These are phyloP conservation scores for Orbilia blumenaviensis DNA, from an alignment of 2,329 filamentous ascomycete genomes.

Conservation along the genomic window DNA sequence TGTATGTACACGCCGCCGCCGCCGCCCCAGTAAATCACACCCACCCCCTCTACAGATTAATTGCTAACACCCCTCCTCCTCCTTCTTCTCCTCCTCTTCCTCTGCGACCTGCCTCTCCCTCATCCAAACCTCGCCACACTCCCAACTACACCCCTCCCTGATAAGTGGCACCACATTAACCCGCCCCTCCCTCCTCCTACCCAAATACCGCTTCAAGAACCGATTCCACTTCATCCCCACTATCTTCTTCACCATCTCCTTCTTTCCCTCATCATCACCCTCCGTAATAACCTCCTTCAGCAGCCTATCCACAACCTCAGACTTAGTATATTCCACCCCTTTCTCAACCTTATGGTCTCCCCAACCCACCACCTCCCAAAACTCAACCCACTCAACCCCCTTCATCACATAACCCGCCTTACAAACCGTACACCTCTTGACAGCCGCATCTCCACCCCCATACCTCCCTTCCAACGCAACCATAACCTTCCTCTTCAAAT, in stretches of 20 bases:
- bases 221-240: not conserved
- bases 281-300: not conserved
- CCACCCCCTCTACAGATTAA: not conserved
- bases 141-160: slow-evolving; percentile 47
- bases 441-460: not conserved
- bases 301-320: not conserved
- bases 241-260: not conserved
- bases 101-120: slow-evolving; percentile 5
- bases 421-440: slow-evolving; percentile 22
- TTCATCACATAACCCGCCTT: slow-evolving; percentile 4
- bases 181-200: not conserved
- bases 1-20: not conserved
- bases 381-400: slow-evolving; percentile 37
- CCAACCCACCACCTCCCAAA: slow-evolving; percentile 22
- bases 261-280: not conserved
- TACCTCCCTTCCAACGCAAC: not conserved
- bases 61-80: not conserved
- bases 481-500: slow-evolving; percentile 9
- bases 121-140: slow-evolving; percentile 46
- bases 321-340: not conserved
- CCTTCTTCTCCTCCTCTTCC: too few species aligned
- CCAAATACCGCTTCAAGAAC: slow-evolving; percentile 2
- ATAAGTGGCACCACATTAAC: slow-evolving; percentile 14
- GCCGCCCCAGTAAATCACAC: not conserved
- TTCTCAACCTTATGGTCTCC: not conserved